phyloP scores from a whole-genome alignment of 2,329 filamentous ascomycete species.

The Alternaria triticina region DNA sequence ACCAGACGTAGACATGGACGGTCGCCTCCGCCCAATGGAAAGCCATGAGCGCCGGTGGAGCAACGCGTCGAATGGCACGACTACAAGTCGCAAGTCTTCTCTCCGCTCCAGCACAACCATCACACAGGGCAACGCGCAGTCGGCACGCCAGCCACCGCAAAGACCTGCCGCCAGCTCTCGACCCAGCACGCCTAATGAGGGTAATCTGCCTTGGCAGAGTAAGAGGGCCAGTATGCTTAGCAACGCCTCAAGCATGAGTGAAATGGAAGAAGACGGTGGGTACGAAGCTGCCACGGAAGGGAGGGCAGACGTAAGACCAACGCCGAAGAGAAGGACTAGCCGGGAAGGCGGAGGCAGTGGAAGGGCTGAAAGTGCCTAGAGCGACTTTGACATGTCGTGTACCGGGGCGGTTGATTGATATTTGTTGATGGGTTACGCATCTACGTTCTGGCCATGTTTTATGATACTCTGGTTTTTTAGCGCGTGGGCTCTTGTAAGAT shows the following conservation, averaged over 20 bases:
- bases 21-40: slow-evolving; percentile 28
- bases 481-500: neutral
- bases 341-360: slow-evolving; percentile 16
- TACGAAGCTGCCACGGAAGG: slow-evolving; percentile 15
- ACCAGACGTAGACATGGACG: slow-evolving; percentile 40
- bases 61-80: slow-evolving; percentile 39
- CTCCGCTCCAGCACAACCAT: slow-evolving; percentile 31
- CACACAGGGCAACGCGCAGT: slow-evolving; percentile 32
- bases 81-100: slow-evolving; percentile 18
- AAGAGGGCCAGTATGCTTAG: slow-evolving; percentile 44
- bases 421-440: neutral
- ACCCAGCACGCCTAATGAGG: slow-evolving; percentile 37
- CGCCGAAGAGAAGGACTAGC: slow-evolving; percentile 11
- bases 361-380: slow-evolving; percentile 22
- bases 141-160: slow-evolving; percentile 29
- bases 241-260: slow-evolving; percentile 30
- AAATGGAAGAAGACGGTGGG: slow-evolving; percentile 13
- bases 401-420: neutral
- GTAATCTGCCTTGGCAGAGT: slow-evolving; percentile 32
- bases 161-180: slow-evolving; percentile 16
- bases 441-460: slow-evolving; percentile 5
- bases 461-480: neutral
- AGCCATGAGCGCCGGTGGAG: slow-evolving; percentile 41
- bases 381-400: slow-evolving; percentile 12
- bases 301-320: neutral